These are phyloP conservation scores for Sherardia arvensis DNA, from an alignment of 257 asterid genomes.

Conservation along the genomic window DNA sequence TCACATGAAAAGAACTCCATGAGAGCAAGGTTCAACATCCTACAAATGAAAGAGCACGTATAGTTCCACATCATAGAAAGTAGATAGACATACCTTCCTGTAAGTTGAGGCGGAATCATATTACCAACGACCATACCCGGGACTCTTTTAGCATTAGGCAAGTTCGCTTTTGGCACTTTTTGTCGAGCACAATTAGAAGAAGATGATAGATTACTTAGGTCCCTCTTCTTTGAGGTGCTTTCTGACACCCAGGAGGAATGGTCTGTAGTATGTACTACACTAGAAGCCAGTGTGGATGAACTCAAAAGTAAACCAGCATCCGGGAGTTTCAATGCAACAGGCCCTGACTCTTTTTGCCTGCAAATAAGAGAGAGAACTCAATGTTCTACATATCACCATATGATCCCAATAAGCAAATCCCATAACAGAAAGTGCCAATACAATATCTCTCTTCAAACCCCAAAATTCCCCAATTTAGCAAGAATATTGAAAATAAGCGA, in stretches of 20 bases:
- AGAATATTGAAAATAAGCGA: neutral
- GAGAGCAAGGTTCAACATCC: neutral
- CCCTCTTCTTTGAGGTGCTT: slow-evolving; percentile 64
- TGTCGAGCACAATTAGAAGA: slow-evolving; percentile 45
- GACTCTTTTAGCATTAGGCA: slow-evolving; percentile 49
- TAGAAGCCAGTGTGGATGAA: slow-evolving; percentile 47
- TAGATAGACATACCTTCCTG: slow-evolving; percentile 51
- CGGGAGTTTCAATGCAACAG: slow-evolving; percentile 53
- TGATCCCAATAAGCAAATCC: no score
- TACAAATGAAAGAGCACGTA: neutral
- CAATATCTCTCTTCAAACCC: neutral
- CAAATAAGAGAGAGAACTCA: slow-evolving; percentile 12
- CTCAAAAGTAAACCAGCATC: slow-evolving; percentile 67
- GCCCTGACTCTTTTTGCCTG: slow-evolving; percentile 21
- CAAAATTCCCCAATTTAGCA: neutral
- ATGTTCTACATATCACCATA: neutral
- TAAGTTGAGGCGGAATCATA: slow-evolving; percentile 74
- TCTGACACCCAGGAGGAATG: slow-evolving; percentile 82
- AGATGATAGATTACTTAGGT: slow-evolving; percentile 28
- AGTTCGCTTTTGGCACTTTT: slow-evolving; percentile 57
- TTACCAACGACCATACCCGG: slow-evolving; percentile 60
- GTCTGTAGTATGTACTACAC: slow-evolving; percentile 27
- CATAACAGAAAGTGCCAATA: neutral
- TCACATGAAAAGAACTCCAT: neutral
- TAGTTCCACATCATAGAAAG: neutral